Percentiles rank a stretch among this genome's conserved stretches.
phyloP scores from a whole-genome alignment of 2,329 filamentous ascomycete genomes.

The Endothia cerciana region DNA sequence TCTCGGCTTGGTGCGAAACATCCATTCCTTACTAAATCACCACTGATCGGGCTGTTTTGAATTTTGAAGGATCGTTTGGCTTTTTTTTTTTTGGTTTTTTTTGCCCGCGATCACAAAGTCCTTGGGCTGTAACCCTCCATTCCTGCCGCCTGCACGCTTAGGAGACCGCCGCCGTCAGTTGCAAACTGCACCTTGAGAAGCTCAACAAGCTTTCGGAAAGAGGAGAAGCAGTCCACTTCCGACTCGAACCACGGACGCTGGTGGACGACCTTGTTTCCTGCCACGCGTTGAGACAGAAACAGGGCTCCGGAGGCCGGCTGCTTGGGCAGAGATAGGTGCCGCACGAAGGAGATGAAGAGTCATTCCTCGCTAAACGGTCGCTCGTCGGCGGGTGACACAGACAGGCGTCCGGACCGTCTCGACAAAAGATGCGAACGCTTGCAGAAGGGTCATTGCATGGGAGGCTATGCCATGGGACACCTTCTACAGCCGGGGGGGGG shows the following conservation, averaged over 20 bases:
- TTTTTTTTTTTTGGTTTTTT: no score
- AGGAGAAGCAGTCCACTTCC: neutral
- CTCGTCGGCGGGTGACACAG: neutral
- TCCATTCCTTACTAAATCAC: neutral
- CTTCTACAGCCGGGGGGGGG: no score
- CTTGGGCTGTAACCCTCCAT: no score
- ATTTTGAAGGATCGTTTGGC: neutral
- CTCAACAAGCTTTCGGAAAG: neutral
- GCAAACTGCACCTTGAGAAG: neutral
- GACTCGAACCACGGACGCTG: neutral
- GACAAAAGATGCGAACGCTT: neutral
- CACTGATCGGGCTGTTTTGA: neutral
- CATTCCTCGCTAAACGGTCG: neutral
- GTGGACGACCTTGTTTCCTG: neutral
- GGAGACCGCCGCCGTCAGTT: neutral
- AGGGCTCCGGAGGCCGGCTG: neutral
- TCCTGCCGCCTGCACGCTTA: neutral
- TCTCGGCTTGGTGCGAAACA: neutral
- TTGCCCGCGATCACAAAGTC: no score
- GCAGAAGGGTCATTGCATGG: neutral
- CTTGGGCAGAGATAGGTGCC: neutral
- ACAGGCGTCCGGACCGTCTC: neutral
- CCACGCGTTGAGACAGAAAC: neutral
- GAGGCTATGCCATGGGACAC: no score
- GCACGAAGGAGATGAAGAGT: neutral